Conservation (phyloP, 768 basidiomycete genomes). For the Brasilioporus rufonigricans region DNA sequence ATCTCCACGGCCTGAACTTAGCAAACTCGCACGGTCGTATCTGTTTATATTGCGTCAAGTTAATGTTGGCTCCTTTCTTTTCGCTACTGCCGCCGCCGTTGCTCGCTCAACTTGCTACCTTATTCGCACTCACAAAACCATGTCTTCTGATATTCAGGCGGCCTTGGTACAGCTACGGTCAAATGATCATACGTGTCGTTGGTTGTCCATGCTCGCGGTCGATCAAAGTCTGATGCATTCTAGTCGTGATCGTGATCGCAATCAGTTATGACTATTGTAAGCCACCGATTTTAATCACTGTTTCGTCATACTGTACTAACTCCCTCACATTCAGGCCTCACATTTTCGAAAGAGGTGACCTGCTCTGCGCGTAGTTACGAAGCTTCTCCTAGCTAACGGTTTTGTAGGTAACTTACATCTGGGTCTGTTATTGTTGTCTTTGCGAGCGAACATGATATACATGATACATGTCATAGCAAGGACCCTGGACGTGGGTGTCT, state of each 20-base stretch:
- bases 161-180: neutral
- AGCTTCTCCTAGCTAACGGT: neutral
- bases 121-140: neutral
- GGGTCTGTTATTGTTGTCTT: neutral
- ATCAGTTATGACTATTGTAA: slow-evolving; percentile 2
- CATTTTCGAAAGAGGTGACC: slow-evolving; percentile 1
- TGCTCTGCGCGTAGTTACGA: neutral
- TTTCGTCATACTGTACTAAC: neutral
- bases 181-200: neutral
- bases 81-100: neutral
- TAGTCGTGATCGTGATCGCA: neutral
- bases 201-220: neutral
- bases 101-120: too few relatives aligned
- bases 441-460: neutral
- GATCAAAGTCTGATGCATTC: neutral
- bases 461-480: neutral
- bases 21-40: too few relatives aligned
- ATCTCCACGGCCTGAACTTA: too few relatives aligned
- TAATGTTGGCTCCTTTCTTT: neutral
- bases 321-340: neutral
- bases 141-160: neutral
- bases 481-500: slow-evolving; percentile 2
- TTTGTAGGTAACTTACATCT: neutral
- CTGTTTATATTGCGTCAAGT: too few relatives aligned
- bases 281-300: neutral